Percentiles rank a stretch among this genome's conserved stretches.
These are phyloP conservation scores for Thielaviopsis populi DNA, from an alignment of 2,329 filamentous ascomycete genomes.

Conservation along the genomic window DNA sequence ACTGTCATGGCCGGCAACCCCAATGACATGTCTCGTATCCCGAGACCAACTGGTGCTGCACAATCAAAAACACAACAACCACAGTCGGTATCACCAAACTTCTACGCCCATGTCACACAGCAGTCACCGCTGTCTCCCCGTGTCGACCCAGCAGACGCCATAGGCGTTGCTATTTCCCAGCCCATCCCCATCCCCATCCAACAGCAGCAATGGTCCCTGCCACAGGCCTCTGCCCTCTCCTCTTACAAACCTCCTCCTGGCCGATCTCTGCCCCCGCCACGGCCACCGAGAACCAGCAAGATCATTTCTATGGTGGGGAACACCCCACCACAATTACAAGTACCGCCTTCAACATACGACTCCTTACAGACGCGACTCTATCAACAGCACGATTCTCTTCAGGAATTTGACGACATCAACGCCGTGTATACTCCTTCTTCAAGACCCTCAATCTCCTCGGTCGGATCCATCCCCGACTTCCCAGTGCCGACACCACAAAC, in stretches of 20 bases:
- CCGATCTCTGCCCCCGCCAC: slow-evolving; percentile 35
- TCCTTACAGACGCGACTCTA: slow-evolving; percentile 19
- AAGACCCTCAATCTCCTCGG: slow-evolving; percentile 37
- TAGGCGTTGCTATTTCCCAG: slow-evolving; percentile 35
- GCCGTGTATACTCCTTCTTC: slow-evolving; percentile 35
- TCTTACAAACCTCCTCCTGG: slow-evolving; percentile 38
- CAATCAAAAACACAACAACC: slow-evolving; percentile 11
- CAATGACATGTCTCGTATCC: slow-evolving; percentile 10
- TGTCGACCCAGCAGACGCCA: slow-evolving; percentile 20
- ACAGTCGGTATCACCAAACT: background rate
- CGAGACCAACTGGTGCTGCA: slow-evolving; percentile 17
- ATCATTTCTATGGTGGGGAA: slow-evolving; percentile 33
- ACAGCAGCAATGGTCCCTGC: slow-evolving; percentile 27
- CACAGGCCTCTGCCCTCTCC: slow-evolving; percentile 22
- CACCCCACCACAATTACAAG: slow-evolving; percentile 40
- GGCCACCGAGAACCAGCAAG: slow-evolving; percentile 43
- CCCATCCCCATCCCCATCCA: slow-evolving; percentile 38
- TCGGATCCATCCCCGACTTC: slow-evolving; percentile 45
- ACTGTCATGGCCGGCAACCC: background rate
- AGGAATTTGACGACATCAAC: slow-evolving; percentile 27
- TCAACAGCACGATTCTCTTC: slow-evolving; percentile 25
- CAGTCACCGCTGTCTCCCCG: slow-evolving; percentile 7
- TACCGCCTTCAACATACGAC: slow-evolving; percentile 21
- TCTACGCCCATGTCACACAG: background rate
- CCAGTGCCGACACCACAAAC: slow-evolving; percentile 24